Percentiles rank a stretch among this genome's conserved stretches.
phyloP scores from a whole-genome alignment of 768 basidiomycete genomes.

The Serendipita vermifera region DNA sequence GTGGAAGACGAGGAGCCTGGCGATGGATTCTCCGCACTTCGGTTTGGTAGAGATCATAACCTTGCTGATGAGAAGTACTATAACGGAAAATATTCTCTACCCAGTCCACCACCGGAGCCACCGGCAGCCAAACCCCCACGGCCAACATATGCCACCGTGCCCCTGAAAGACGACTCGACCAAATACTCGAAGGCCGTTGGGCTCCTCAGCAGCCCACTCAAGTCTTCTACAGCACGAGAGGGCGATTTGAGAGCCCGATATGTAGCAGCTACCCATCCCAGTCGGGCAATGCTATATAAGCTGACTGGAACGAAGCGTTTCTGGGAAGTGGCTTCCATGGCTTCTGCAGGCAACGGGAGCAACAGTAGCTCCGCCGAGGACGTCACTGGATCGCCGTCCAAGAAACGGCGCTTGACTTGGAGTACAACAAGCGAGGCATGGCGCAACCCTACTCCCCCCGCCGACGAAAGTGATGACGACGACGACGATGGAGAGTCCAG shows the following conservation, averaged over 20 bases:
- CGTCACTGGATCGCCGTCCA: neutral
- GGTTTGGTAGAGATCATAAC: neutral
- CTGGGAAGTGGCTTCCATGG: neutral
- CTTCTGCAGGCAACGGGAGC: neutral
- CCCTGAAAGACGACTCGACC: neutral
- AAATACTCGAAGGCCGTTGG: too few species aligned
- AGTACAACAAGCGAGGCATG: neutral
- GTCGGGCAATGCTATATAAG: neutral
- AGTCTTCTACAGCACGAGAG: neutral
- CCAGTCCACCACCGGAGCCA: neutral
- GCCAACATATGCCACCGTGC: neutral
- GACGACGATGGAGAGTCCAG: conserved; percentile 5
- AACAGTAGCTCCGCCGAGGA: neutral
- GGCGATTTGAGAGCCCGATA: neutral
- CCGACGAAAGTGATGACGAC: neutral
- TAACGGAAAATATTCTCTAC: conserved; percentile 6
- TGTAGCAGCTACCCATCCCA: conserved; percentile 6
- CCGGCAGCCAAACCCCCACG: neutral
- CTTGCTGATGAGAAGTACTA: neutral
- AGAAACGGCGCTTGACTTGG: conserved; percentile 5
- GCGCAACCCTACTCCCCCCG: neutral
- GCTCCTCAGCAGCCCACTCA: neutral
- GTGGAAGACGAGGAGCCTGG: neutral
- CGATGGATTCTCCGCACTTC: neutral
- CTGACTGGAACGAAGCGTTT: conserved; percentile 1